A percentile compares a stretch with the other conserved stretches of the same genome.
These are phyloP conservation scores for Boletus reticulatus DNA, from an alignment of 768 basidiomycete species.

Conservation along the genomic window DNA sequence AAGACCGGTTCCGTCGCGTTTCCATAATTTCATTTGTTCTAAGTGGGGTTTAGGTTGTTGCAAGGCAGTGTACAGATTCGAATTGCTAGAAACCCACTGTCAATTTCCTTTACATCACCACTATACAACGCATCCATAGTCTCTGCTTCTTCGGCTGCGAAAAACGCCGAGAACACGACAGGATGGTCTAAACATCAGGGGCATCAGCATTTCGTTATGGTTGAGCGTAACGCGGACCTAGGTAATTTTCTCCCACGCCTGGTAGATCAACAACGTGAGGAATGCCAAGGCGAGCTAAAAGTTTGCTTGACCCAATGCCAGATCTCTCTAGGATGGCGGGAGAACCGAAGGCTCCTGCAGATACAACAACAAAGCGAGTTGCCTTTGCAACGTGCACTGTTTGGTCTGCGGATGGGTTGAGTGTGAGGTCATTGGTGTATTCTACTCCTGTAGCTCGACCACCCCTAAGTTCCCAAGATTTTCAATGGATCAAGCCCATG, in stretches of 20 bases:
- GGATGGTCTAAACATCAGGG: constrained; percentile 28
- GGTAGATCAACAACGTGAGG: constrained; percentile 58
- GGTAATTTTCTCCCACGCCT: constrained; percentile 70
- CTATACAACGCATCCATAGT: constrained; percentile 50
- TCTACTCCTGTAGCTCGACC: constrained; percentile 47
- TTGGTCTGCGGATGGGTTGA: constrained; percentile 21
- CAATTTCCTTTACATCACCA: constrained; percentile 35
- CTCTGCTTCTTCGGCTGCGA: constrained; percentile 42
- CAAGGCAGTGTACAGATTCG: constrained; percentile 11
- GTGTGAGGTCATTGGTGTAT: constrained; percentile 37
- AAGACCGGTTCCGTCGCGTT: constrained; percentile 43
- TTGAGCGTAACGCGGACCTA: constrained; percentile 34
- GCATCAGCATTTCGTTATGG: not conserved
- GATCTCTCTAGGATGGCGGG: constrained; percentile 58
- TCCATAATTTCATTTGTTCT: constrained; percentile 36
- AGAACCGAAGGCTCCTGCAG: constrained; percentile 55
- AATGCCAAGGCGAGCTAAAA: constrained; percentile 50
- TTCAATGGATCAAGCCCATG: not conserved
- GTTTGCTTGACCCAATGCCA: constrained; percentile 57
- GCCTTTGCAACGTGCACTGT: constrained; percentile 32
- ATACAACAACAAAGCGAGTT: constrained; percentile 46
- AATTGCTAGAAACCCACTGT: constrained; percentile 33
- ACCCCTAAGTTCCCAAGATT: constrained; percentile 10
- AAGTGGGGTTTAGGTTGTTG: not conserved
- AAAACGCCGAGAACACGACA: constrained; percentile 30